Base-by-base conservation (phyloP, 768 basidiomycete genomes). In the Suillus occidentalis region DNA sequence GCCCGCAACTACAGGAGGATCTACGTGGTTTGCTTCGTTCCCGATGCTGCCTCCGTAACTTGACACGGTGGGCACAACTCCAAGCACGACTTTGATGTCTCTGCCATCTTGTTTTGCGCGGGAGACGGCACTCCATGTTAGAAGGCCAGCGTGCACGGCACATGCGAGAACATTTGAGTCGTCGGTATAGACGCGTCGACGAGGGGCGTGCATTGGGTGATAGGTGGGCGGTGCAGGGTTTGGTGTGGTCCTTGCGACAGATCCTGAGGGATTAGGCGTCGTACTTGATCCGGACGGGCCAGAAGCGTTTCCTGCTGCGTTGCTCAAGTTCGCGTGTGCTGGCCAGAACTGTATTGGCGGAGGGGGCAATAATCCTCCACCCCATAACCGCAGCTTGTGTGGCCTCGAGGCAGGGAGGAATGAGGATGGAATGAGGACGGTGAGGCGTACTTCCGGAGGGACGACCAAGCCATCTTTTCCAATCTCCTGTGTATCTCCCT, bases 141-240 rank as follows among this genome's bases (percentile, higher is more conserved):
- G 71, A 57, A 78, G 72, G 8, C 90, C 90, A 0, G 89, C 81
- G 68, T 92, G 90, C 55, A 92, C 75, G 2, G 88, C 89, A 63
- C 88, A 89, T 47, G 88, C 71, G 70, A 90, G 85, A 60, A 91
- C 71, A 69, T 91, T 88, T 10, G 89, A 90, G 75, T 92, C 90
- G 75, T 92, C 90, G 0, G 90, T 92, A 76, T 92, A 92, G 42
- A 91, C 81, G 56, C 87, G 78, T n/a, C 86, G 78, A 40, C 76
- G 76, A 36, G 81, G 75, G 9, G 72, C 70, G 59, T 70, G 71
- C 56, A 70, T 72, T 1, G 68, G 69, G 25, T 63, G 64, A 52
- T 62, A 66, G n/a, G 62, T 63, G 18, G 72, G 66, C 6, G 63
- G 62, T 62, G 68, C 61, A 52, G 67, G 67, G 3, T 45, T 53